Evolutionary conservation across 345 rosid species (phyloP).

Genomic region (Geranium brycei): DNA sequence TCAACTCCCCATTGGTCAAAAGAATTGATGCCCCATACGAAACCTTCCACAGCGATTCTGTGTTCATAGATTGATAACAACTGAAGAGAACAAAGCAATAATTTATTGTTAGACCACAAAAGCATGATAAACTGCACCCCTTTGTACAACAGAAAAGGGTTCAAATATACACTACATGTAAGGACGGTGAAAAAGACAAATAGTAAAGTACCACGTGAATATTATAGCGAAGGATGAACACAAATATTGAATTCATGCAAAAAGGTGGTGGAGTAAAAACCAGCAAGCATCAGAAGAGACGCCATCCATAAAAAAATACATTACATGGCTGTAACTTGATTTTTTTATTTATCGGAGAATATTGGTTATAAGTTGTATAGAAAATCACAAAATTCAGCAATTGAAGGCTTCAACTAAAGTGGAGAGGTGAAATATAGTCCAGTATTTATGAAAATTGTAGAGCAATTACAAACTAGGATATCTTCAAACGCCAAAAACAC

Average conservation of each 20-base stretch:
- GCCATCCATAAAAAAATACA: not conserved
- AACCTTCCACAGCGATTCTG: conserved; percentile 91
- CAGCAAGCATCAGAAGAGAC: not conserved
- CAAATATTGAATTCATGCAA: not conserved
- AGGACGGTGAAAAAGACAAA: not conserved
- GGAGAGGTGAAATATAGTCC: not conserved
- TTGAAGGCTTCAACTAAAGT: not conserved
- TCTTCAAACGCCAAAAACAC: not conserved
- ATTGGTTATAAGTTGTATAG: not conserved
- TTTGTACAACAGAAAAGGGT: not conserved
- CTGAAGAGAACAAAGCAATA: conserved; percentile 23
- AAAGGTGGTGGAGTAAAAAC: not conserved
- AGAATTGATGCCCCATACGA: conserved; percentile 93
- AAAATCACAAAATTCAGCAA: too few species aligned
- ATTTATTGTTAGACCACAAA: not conserved
- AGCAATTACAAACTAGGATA: not conserved
- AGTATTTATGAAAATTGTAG: not conserved
- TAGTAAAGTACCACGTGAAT: not conserved
- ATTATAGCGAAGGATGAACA: not conserved
- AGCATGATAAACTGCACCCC: not conserved
- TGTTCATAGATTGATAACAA: conserved; percentile 87
- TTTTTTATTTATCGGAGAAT: not conserved
- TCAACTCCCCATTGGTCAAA: conserved; percentile 99
- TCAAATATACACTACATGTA: not conserved
- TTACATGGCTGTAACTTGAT: not conserved